These are phyloP conservation scores for Crithidia acanthocephali DNA, from an alignment of 208 protist genomes.

Conservation along the genomic window DNA sequence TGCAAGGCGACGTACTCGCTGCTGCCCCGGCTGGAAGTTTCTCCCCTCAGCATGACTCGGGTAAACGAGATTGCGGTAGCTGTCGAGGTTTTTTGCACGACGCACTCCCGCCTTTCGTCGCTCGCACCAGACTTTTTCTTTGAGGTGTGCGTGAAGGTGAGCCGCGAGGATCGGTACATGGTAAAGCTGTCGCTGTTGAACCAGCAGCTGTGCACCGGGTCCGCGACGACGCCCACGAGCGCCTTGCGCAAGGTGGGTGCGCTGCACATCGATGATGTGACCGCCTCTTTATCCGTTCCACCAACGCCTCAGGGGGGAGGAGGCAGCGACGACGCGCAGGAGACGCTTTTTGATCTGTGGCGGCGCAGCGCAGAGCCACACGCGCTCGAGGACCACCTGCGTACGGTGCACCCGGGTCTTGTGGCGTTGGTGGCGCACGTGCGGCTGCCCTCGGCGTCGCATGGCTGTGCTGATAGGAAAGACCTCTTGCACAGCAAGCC, in stretches of 20 bases:
- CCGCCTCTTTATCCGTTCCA: not conserved
- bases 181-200: constrained; percentile 52
- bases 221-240: not conserved
- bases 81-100: constrained; percentile 24
- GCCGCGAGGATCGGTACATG: constrained; percentile 23
- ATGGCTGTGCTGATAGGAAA: not conserved
- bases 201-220: not conserved
- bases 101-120: constrained; percentile 8
- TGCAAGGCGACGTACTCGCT: constrained; percentile 60
- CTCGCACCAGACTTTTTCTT: constrained; percentile 38
- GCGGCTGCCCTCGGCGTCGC: constrained; percentile 5
- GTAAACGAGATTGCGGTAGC: constrained; percentile 34
- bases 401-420: constrained; percentile 9
- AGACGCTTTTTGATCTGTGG: constrained; percentile 48
- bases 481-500: constrained; percentile 27
- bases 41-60: constrained; percentile 20
- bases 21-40: constrained; percentile 29
- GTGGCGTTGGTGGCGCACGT: constrained; percentile 46
- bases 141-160: constrained; percentile 54
- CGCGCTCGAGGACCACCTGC: constrained; percentile 29
- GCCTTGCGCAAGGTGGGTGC: not conserved
- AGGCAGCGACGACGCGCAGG: not conserved
- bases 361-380: constrained; percentile 16
- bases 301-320: not conserved
- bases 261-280: not conserved